Base-by-base conservation (phyloP, 345 rosid species). In the Bruguiera parviflora region DNA sequence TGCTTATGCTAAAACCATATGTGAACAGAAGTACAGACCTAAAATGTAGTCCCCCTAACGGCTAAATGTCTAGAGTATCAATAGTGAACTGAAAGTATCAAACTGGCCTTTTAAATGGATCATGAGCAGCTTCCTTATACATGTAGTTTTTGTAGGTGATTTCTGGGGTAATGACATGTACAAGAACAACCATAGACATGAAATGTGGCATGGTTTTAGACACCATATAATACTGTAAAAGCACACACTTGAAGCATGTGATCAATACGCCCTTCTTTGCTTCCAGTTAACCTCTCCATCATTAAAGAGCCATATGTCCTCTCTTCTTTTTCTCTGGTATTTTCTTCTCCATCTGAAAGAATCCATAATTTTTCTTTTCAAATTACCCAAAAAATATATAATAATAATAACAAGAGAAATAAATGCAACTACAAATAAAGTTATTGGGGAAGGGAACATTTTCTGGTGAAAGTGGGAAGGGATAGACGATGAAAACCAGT, bases 181-280 rank as follows among this genome's bases (percentile, higher is more conserved):
- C 49, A 11, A 8, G 53, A 55, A 24, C 67, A 39, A 52, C 32
- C 32, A 73, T 69, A 49, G n/a, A n/a, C 5, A 57, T 24, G 1
- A 57, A 13, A 57, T 25, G 25, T 8, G 22, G 28, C 58, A 37
- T 13, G 21, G 21, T 9, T 2, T 47, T 20, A 35, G 15, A 7
- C 4, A 64, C 18, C 13, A 64, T 7, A 49, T 20, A 7, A 61
- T 31, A 6, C 24, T 47, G 39, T 22, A 47, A 39, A 61, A 67
- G 18, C 70, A 79, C 83, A 43, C 73, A 94, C 98, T 79, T 94
- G 99, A 82, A 95, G 96, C 81, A 85, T 80, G 77, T 95, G 89
- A 83, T 95, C 98, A 53, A 92, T 86, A 22, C 96, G 84, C 59
- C 99, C 98, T 32, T 82, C 91, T 75, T 67, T 87, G 80, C 81